phyloP scores from a whole-genome alignment of 768 basidiomycete species.

The Macrolepiota albuminosa region DNA sequence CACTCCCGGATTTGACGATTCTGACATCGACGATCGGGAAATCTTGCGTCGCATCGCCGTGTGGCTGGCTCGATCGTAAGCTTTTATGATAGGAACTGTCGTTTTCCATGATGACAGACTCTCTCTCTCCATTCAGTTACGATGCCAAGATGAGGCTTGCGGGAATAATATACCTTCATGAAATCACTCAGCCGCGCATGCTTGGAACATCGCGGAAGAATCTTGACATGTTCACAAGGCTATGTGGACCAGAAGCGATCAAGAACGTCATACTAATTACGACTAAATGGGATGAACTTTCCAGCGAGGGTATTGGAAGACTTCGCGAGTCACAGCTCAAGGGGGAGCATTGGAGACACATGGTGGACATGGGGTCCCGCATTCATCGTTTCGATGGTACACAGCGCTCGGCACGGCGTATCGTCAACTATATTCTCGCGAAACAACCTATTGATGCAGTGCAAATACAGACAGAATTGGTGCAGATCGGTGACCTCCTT shows the following conservation, averaged over 20 bases:
- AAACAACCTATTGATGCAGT: slow-evolving; percentile 10
- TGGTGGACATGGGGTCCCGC: slow-evolving; percentile 14
- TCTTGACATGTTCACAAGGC: slow-evolving; percentile 42
- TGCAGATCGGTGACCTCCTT: slow-evolving; percentile 11
- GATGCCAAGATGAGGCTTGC: slow-evolving; percentile 20
- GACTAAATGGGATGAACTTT: slow-evolving; percentile 42
- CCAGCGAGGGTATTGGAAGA: slow-evolving; percentile 5
- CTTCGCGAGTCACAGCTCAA: slow-evolving; percentile 13
- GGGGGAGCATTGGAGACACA: slow-evolving; percentile 14
- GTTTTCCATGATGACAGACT: not conserved
- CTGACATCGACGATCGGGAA: slow-evolving; percentile 16
- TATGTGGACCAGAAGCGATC: slow-evolving; percentile 41
- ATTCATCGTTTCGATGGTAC: slow-evolving; percentile 12
- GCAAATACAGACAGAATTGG: slow-evolving; percentile 14
- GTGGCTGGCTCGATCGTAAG: slow-evolving; percentile 19
- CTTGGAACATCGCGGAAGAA: slow-evolving; percentile 39
- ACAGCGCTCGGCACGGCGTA: slow-evolving; percentile 12
- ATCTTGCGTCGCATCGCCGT: slow-evolving; percentile 17
- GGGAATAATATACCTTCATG: slow-evolving; percentile 27
- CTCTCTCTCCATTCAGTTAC: slow-evolving; percentile 15
- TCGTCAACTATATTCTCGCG: slow-evolving; percentile 13
- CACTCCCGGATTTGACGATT: slow-evolving; percentile 23
- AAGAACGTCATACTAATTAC: slow-evolving; percentile 45
- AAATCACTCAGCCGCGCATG: slow-evolving; percentile 34
- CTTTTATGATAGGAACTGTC: not conserved